phyloP scores from a whole-genome alignment of 257 asterid species.

The Fraxinus anomala region DNA sequence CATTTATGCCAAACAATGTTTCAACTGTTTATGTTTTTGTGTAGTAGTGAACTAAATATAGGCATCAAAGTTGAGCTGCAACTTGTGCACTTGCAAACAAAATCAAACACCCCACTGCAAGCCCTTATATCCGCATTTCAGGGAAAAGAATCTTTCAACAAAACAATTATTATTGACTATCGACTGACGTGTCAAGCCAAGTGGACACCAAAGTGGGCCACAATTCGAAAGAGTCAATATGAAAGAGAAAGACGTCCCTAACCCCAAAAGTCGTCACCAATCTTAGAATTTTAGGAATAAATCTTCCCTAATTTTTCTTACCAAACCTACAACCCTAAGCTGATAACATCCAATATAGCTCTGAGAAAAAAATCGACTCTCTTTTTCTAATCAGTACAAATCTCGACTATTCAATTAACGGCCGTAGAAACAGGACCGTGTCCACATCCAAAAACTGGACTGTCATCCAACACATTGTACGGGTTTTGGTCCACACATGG shows the following conservation, averaged over 20 bases:
- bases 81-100: conserved; percentile 31
- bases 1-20: no score
- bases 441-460: no score
- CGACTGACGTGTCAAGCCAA: neutral
- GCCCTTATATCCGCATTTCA: conserved; percentile 35
- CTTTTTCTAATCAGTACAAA: no score
- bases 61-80: conserved; percentile 24
- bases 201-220: neutral
- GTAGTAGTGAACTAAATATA: conserved; percentile 17
- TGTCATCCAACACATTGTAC: no score
- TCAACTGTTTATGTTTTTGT: no score
- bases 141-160: conserved; percentile 38
- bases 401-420: no score
- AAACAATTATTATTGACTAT: neutral
- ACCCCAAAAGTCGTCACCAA: neutral
- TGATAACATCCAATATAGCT: no score
- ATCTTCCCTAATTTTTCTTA: neutral
- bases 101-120: conserved; percentile 17
- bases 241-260: neutral
- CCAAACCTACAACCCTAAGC: neutral
- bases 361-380: no score
- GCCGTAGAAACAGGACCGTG: no score
- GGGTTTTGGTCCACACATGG: no score
- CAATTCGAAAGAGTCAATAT: neutral
- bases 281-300: neutral